Percentiles rank a stretch among this genome's conserved stretches.
Evolutionary conservation across 1,284 basidiomycete species (phyloP).

Genomic region (Cryptococcus floricola): DNA sequence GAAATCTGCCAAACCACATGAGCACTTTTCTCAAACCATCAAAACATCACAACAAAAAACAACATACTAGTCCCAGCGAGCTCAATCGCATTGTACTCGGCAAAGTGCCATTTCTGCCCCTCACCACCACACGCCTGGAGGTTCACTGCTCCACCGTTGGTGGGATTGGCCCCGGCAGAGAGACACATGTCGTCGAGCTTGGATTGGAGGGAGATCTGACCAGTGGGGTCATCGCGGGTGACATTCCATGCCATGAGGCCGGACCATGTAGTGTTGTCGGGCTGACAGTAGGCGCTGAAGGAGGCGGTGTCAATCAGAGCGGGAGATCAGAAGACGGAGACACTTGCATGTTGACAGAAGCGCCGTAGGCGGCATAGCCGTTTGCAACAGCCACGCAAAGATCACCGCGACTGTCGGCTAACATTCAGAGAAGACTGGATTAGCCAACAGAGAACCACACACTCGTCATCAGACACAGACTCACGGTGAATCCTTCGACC

Average conservation of each 20-base stretch:
- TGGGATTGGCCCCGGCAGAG: constrained; percentile 1
- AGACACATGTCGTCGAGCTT: background rate
- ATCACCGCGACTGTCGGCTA: constrained; percentile 4
- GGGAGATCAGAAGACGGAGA: background rate
- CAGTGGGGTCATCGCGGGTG: background rate
- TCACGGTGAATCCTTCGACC: too few relatives aligned
- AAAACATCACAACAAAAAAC: too few relatives aligned
- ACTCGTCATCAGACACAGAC: too few relatives aligned
- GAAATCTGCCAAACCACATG: constrained; percentile 1
- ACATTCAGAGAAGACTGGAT: too few relatives aligned
- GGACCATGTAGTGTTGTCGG: constrained; percentile 2
- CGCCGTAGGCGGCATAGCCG: background rate
- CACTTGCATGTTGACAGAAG: constrained; percentile 8
- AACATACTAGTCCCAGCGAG: constrained; percentile 6
- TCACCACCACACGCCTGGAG: constrained; percentile 2
- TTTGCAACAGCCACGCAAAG: constrained; percentile 8
- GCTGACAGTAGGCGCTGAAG: constrained; percentile 1
- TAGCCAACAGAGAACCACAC: too few relatives aligned
- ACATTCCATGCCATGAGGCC: constrained; percentile 8
- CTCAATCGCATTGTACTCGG: constrained; percentile 2
- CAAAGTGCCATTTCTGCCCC: constrained; percentile 6
- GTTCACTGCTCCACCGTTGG: constrained; percentile 1
- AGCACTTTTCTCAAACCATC: background rate
- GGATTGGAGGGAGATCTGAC: background rate
- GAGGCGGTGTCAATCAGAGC: background rate